A percentile compares a stretch with the other conserved stretches of the same genome.
These are phyloP conservation scores for Lactarius trivialis DNA, from an alignment of 768 basidiomycete genomes.

Conservation along the genomic window DNA sequence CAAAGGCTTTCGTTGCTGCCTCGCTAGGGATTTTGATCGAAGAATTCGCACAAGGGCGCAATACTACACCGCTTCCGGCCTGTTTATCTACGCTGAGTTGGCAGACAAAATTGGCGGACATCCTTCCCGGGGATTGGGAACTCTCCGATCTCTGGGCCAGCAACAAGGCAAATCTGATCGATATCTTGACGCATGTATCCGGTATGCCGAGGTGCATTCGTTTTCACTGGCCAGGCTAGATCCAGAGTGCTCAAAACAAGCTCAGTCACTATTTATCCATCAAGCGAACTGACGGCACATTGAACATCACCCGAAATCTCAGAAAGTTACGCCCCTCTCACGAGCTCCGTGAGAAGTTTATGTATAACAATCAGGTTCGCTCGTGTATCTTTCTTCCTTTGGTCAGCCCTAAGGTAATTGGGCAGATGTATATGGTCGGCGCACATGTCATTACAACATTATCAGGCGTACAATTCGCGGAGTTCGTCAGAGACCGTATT, in stretches of 20 bases:
- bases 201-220: constrained; percentile 33
- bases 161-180: constrained; percentile 32
- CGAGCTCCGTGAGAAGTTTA: constrained; percentile 36
- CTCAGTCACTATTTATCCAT: constrained; percentile 11
- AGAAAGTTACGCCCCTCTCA: constrained; percentile 30
- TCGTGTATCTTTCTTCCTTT: background rate
- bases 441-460: constrained; percentile 33
- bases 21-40: constrained; percentile 39
- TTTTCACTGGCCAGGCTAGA: background rate
- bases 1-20: constrained; percentile 36
- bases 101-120: constrained; percentile 33
- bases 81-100: constrained; percentile 31
- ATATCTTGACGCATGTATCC: constrained; percentile 37
- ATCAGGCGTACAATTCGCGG: constrained; percentile 29
- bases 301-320: constrained; percentile 23
- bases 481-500: constrained; percentile 39
- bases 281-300: background rate
- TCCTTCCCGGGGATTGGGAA: constrained; percentile 35
- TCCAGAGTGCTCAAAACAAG: background rate
- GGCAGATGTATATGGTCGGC: constrained; percentile 36
- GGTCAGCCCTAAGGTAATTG: background rate
- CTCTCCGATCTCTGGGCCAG: constrained; percentile 39
- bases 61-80: constrained; percentile 32
- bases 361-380: constrained; percentile 36
- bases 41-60: constrained; percentile 34